Evolutionary conservation across 2,329 filamentous ascomycete genomes (phyloP), one percentile per base, ranked within the genome.

Genomic region (Dactylellina haptotyla): DNA sequence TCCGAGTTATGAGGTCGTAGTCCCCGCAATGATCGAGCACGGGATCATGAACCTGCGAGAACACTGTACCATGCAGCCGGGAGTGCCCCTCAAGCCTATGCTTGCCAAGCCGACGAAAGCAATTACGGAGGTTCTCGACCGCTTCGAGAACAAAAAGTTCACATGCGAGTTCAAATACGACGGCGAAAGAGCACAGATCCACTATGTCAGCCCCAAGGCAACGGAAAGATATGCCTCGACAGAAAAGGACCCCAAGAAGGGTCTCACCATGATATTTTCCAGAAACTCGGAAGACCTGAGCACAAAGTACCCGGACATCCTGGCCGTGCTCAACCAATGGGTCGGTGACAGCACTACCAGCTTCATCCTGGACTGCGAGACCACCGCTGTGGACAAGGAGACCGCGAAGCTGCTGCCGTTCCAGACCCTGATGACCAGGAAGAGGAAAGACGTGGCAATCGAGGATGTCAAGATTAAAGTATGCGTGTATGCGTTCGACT

Each of bases 101-200:
- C 85, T 99, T 83, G 95, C 95, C 18, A 98, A 98, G 79, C 95
- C 95, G 2, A 99, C 95, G 8, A 99, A 99, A 81, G 93, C 95
- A 3, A 97, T 99, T 78, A 97, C 93, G 0, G 95, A 99, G 82
- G 95, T 99, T 0, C 85, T 99, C 9, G 94, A 99, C 81, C 91
- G 95, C 3, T 99, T 99, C 76, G 95, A 98, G 80, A 89, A 91
- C 75, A 95, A 97, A 79, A 90, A 90, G 25, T 99, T 99, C 79
- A 98, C 95, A 0, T 99, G 95, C 82, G 95, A 99, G 80, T 99
- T 96, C 85, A 99, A 99, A 81, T 99, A 99, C 79, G 95, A 99
- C 78, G 95, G 95, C 53, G 95, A 99, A 81, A 87, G 95, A 79
- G 95, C 95, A n/a, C 95, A 99, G 80, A 98, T 99, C 56, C 95